Evolutionary conservation across 345 rosid species (phyloP), one percentile per base, ranked within the genome.

Genomic region (Brassica nigra): DNA sequence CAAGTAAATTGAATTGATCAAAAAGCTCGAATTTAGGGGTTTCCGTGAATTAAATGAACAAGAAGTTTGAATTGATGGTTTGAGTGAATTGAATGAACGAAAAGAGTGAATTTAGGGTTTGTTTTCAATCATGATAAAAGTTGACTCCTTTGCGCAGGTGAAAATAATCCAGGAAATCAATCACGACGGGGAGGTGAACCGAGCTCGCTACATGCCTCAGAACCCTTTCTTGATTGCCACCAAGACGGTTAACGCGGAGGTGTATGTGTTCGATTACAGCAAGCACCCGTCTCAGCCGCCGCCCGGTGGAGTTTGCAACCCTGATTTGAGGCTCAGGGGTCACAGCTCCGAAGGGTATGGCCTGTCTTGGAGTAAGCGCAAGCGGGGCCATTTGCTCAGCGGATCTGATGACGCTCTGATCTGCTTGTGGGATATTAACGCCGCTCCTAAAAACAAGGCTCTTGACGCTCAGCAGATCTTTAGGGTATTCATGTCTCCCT

Each of bases 171-270:
- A 54, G 61, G 3, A 54, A 16, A 54, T 54, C 6, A 54, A 16
- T 16, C 61, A 54, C 23, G 61, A 54, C 16, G 61, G 61, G 27
- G 61, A 54, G 27, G 10, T 54, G 61, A 54, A 54, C 61, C 23
- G 61, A 54, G 61, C 61, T 54, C 61, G 61, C 61, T 16, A 54
- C 61, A 54, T 54, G 61, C 61, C 61, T 16, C 61, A 54, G 27
- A 54, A 54, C 27, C 61, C 61, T 54, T 54, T 54, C 61, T 16
- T 54, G 27, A 54, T 54, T 54, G 61, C 61, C 6, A 54, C 61
- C 10, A 54, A 54, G 61, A 54, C 61, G 8, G 61, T 54, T 54
- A 7, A 2, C 16, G 11, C 10, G 61, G 61, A 54, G 61, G 61
- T 54, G 23, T 7, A 54, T 54, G 61, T 54, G 27, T 54, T 54